Evolutionary conservation across 768 basidiomycete genomes (phyloP).

Genomic region (Cystobasidium onofrii): DNA sequence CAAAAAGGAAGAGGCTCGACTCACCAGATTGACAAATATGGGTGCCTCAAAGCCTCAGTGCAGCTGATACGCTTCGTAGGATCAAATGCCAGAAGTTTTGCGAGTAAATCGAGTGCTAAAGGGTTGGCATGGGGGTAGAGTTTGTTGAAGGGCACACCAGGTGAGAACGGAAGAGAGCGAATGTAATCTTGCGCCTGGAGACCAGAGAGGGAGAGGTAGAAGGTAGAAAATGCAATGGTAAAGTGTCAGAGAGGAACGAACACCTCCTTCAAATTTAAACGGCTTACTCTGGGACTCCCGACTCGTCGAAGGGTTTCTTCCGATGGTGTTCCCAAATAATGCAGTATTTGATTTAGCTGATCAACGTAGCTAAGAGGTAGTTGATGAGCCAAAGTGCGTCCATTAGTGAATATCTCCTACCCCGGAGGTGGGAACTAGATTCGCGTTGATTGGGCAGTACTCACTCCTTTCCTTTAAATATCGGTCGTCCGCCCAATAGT

Average conservation of each 20-base stretch:
- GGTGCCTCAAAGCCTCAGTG: constrained; percentile 88
- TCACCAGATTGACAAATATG: constrained; percentile 87
- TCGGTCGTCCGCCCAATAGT: constrained; percentile 49
- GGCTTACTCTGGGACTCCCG: constrained; percentile 77
- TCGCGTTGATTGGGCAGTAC: too few relatives aligned
- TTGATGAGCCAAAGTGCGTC: too few relatives aligned
- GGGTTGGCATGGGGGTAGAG: constrained; percentile 92
- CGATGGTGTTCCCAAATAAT: constrained; percentile 94
- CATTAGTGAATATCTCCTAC: too few relatives aligned
- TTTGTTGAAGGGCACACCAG: constrained; percentile 80
- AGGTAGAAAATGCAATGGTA: too few relatives aligned
- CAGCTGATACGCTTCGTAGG: constrained; percentile 93
- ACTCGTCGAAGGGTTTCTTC: constrained; percentile 94
- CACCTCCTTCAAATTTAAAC: too few relatives aligned
- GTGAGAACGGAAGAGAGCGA: constrained; percentile 92
- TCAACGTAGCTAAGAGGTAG: constrained; percentile 99
- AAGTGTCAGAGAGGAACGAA: too few relatives aligned
- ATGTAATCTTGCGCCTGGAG: constrained; percentile 96
- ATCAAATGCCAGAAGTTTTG: constrained; percentile 87
- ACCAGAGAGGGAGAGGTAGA: too few relatives aligned
- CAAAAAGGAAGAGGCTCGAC: constrained; percentile 69
- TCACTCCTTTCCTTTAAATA: constrained; percentile 58
- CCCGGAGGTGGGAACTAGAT: too few relatives aligned
- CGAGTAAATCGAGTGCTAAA: constrained; percentile 81
- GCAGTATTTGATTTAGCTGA: constrained; percentile 89